Evolutionary conservation across 192 early-diverging fungal species (phyloP), one percentile per base, ranked within the genome.

Genomic region (Coemansia sp.): DNA sequence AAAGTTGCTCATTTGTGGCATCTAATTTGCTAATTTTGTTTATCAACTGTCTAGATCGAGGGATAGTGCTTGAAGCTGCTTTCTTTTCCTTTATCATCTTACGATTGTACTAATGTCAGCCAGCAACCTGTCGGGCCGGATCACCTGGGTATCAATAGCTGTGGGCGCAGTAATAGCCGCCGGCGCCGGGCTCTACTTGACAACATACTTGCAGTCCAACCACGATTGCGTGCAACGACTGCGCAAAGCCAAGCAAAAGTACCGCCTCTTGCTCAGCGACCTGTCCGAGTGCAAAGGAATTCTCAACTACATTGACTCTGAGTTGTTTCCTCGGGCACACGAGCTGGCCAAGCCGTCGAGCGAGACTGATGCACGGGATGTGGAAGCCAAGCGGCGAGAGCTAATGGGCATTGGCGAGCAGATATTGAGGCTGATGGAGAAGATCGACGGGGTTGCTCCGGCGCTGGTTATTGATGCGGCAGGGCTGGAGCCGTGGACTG

Each of bases 401-500:
- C 68, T 80, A 31, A 29, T 62, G 31, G 65, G 62, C 1, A 58
- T 71, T 6, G 58, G 65, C 22, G 72, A 74, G 55, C 58, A 71
- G 49, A 27, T 80, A 17, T 49, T 69, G 22, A 38, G 69, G 43
- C 57, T 80, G 53, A 80, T 80, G 77, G 72, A 80, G 62, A 68
- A 53, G 39, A 71, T 80, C 35, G 77, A 80, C 19, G 68, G 68
- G 10, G 77, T 80, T 8, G 65, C 69, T 29, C 77, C 77, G 4
- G 77, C 77, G 31, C 57, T 65, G 52, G 64, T 80, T n/a, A 38
- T 80, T 39, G 69, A 74, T 1, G 77, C 77, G 22, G 72, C 77
- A n/a, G 59, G 65, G 52, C 19, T 80, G 41, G 77, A 80, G 47
- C 77, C 77, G 17, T 80, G 77, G 77, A 63, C 77, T 3, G 77